phyloP scores from a whole-genome alignment of 148 eudicot genomes.

The Vaccinium darrowii region DNA sequence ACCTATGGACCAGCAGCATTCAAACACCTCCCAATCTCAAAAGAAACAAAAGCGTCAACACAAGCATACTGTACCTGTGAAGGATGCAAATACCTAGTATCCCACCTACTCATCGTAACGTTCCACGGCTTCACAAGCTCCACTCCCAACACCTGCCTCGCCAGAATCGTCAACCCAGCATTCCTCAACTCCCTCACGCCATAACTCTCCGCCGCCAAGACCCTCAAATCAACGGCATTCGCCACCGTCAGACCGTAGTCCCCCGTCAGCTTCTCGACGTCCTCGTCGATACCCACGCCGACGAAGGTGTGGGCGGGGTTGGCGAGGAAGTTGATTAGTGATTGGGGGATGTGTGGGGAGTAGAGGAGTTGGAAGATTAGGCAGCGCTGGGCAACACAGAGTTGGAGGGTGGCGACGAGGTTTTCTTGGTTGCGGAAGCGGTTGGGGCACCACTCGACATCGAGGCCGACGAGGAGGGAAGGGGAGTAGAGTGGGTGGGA shows the following conservation, averaged over 20 bases:
- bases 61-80: slow-evolving; percentile 46
- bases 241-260: background rate
- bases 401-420: slow-evolving; percentile 38
- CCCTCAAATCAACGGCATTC: background rate
- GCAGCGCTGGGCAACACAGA: slow-evolving; percentile 28
- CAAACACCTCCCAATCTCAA: slow-evolving; percentile 33
- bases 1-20: slow-evolving; percentile 4
- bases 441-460: slow-evolving; percentile 26
- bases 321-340: slow-evolving; percentile 15
- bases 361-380: slow-evolving; percentile 36
- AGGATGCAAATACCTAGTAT: slow-evolving; percentile 33
- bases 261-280: background rate
- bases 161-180: slow-evolving; percentile 19
- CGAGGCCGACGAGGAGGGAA: slow-evolving; percentile 20
- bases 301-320: background rate
- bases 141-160: slow-evolving; percentile 33
- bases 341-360: slow-evolving; percentile 11
- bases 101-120: slow-evolving; percentile 62
- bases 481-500: background rate
- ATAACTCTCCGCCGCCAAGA: background rate
- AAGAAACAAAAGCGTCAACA: slow-evolving; percentile 49
- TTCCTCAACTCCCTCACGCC: background rate
- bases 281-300: background rate
- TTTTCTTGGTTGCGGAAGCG: slow-evolving; percentile 10
- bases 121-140: slow-evolving; percentile 45